Evolutionary conservation across 164 flowering plant species (phyloP).

Genomic region (Stephania yunnanensis): DNA sequence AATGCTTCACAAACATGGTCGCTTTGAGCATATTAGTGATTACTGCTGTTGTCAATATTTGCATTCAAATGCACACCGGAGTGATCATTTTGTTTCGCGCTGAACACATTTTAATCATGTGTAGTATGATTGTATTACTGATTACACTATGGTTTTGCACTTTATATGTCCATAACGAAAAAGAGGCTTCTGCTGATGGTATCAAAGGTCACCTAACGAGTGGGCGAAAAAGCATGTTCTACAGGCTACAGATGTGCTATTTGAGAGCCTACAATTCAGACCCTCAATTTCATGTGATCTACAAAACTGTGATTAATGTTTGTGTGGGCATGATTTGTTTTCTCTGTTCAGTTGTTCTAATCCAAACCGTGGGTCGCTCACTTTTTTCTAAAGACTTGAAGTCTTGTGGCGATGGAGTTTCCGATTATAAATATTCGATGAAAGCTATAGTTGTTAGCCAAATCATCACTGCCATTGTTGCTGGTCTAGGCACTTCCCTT

Average conservation of each 20-base stretch:
- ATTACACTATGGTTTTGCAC: not conserved
- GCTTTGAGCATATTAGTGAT: constrained; percentile 6
- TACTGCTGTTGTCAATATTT: not conserved
- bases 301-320: not conserved
- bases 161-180: not conserved
- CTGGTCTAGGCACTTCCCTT: not conserved
- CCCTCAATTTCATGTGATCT: not conserved
- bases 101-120: not conserved
- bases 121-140: constrained; percentile 1
- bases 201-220: not conserved
- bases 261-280: not conserved
- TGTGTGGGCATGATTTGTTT: not conserved
- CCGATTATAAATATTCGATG: not conserved
- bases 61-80: not conserved
- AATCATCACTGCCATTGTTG: not conserved
- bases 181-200: not conserved
- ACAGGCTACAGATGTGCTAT: not conserved
- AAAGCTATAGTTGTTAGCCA: not conserved
- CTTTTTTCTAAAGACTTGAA: not conserved
- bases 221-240: not conserved
- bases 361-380: not conserved
- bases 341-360: not conserved
- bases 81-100: not conserved
- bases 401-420: not conserved
- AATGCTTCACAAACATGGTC: not conserved